These are phyloP conservation scores for Pestalotiopsis sp. DNA, from an alignment of 2,329 filamentous ascomycete genomes.

Conservation along the genomic window DNA sequence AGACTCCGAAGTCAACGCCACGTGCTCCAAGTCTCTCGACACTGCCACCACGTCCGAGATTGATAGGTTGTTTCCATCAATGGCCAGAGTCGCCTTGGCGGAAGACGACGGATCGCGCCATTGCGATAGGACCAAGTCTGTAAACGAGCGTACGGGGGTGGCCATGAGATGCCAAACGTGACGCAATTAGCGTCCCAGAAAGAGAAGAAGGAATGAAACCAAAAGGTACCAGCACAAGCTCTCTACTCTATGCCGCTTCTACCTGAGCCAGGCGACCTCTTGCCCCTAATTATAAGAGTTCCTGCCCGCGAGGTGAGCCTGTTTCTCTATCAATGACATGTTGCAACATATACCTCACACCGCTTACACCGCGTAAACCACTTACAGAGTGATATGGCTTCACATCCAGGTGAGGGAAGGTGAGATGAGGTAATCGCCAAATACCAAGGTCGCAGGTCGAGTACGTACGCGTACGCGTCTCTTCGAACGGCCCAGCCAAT, in stretches of 20 bases:
- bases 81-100: not conserved
- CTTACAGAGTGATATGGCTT: no score
- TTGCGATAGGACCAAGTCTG: not conserved
- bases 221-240: not conserved
- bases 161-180: not conserved
- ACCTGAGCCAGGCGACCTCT: no score
- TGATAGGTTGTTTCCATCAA: not conserved
- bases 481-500: not conserved
- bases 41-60: constrained; percentile 17
- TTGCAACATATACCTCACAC: no score
- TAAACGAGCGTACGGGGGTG: constrained; percentile 4
- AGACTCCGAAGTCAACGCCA: constrained; percentile 14
- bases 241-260: no score
- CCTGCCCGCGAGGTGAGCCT: no score
- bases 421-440: not conserved
- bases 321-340: no score
- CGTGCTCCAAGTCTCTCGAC: constrained; percentile 9
- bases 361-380: no score
- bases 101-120: not conserved
- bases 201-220: not conserved
- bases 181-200: not conserved
- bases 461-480: not conserved
- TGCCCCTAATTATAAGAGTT: no score
- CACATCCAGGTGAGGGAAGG: not conserved
- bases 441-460: not conserved